These are phyloP conservation scores for Camellia oleifera DNA, from an alignment of 179 eudicot genomes.

Conservation along the genomic window DNA sequence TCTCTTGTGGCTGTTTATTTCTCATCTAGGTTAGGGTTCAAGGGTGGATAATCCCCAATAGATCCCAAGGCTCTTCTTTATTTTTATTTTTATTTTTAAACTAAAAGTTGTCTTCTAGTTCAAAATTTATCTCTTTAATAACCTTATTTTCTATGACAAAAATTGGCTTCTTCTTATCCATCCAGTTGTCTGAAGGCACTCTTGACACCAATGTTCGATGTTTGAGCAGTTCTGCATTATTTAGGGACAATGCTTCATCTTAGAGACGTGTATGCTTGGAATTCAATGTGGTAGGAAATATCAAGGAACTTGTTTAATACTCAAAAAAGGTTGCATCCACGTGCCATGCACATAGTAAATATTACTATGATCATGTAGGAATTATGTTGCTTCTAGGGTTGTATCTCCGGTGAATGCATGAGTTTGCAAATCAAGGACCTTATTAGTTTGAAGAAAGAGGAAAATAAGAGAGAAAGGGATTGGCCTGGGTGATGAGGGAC, in stretches of 20 bases:
- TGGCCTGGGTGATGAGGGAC: too few species aligned
- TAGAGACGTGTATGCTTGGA: neutral
- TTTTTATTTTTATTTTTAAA: too few species aligned
- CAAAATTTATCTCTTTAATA: too few species aligned
- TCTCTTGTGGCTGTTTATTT: neutral
- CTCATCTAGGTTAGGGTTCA: neutral
- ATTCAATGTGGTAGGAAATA: neutral
- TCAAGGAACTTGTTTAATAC: neutral
- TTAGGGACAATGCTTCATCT: neutral
- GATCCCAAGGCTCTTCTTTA: neutral
- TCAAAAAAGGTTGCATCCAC: too few species aligned
- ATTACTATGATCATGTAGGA: neutral
- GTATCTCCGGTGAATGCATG: neutral
- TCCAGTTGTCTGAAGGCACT: neutral
- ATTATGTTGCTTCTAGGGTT: slow-evolving; percentile 6
- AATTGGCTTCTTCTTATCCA: neutral
- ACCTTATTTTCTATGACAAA: neutral
- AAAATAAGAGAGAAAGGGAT: neutral
- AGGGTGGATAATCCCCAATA: neutral
- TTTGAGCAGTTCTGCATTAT: neutral
- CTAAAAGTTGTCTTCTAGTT: neutral
- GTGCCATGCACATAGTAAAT: neutral
- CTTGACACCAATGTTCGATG: neutral
- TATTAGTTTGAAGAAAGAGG: neutral
- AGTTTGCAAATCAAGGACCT: neutral